These are phyloP conservation scores for Epichloe amarillans DNA, from an alignment of 2,329 filamentous ascomycete genomes.

Conservation along the genomic window DNA sequence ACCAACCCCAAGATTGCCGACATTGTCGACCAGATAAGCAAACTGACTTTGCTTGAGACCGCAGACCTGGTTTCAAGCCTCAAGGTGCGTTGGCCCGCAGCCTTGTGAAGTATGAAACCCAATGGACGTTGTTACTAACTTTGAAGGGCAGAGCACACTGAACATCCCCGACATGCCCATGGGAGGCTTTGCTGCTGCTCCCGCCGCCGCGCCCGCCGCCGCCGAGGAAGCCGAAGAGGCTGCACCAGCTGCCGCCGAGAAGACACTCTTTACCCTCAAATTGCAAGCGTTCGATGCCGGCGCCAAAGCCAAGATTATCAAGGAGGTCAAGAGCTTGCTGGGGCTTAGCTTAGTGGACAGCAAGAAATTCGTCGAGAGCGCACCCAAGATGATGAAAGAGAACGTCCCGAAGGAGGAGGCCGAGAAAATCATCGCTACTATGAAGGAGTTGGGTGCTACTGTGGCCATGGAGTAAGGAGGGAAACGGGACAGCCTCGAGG, in stretches of 20 bases:
- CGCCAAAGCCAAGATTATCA: conserved; percentile 98
- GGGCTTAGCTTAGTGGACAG: conserved; percentile 94
- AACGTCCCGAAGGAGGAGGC: conserved; percentile 97
- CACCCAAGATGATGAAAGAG: conserved; percentile 98
- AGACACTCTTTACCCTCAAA: conserved; percentile 93
- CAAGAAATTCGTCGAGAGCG: conserved; percentile 99
- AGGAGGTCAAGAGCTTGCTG: conserved; percentile 95
- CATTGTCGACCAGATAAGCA: conserved; percentile 97
- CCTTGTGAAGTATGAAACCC: neutral
- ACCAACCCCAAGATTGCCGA: conserved; percentile 80
- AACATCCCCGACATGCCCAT: conserved; percentile 98
- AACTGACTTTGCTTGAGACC: conserved; percentile 94
- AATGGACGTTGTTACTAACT: conserved; percentile 1
- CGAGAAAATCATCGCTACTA: conserved; percentile 90
- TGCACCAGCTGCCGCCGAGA: conserved; percentile 83
- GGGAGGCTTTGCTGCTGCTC: conserved; percentile 67
- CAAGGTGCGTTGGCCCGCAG: conserved; percentile 52
- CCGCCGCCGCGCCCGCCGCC: conserved; percentile 49
- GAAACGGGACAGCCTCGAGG: conserved; percentile 1
- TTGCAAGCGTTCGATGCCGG: conserved; percentile 76
- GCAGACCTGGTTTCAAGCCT: conserved; percentile 87
- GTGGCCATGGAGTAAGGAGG: conserved; percentile 72
- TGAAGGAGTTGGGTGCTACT: conserved; percentile 87
- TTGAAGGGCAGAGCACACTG: conserved; percentile 55
- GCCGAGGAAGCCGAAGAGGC: conserved; percentile 76